These are phyloP conservation scores for Pseudevernia furfuracea DNA, from an alignment of 495 filamentous ascomycete genomes.

Conservation along the genomic window DNA sequence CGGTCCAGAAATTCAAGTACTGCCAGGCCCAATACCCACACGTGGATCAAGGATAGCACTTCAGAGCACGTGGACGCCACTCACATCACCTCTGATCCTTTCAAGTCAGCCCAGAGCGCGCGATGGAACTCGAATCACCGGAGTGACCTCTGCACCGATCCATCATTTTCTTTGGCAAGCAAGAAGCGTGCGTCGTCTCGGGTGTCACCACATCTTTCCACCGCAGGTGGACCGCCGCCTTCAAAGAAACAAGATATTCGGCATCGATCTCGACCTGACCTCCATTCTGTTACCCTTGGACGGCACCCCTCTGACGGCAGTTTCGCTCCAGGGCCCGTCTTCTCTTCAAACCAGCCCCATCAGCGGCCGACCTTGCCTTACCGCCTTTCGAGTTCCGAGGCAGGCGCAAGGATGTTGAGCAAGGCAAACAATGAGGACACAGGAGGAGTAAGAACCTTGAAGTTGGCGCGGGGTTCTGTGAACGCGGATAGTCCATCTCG, in stretches of 20 bases:
- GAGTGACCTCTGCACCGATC: constrained; percentile 10
- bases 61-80: background rate
- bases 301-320: constrained; percentile 5
- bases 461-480: constrained; percentile 53
- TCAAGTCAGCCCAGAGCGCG: constrained; percentile 1
- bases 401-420: constrained; percentile 51
- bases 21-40: constrained; percentile 1
- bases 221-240: constrained; percentile 19
- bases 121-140: constrained; percentile 9
- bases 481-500: constrained; percentile 41
- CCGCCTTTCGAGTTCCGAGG: constrained; percentile 48
- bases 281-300: constrained; percentile 15
- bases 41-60: background rate
- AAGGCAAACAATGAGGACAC: constrained; percentile 42
- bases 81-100: constrained; percentile 4
- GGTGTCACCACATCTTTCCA: constrained; percentile 17
- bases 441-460: constrained; percentile 52
- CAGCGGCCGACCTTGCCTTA: constrained; percentile 42
- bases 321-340: constrained; percentile 45
- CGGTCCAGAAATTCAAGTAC: constrained; percentile 17
- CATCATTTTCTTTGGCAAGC: constrained; percentile 7
- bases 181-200: constrained; percentile 23
- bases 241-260: constrained; percentile 22
- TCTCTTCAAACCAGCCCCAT: constrained; percentile 48
- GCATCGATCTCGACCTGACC: constrained; percentile 16